Conservation (phyloP, 2,329 filamentous ascomycete species). For the Aspergillus viridinutans region DNA sequence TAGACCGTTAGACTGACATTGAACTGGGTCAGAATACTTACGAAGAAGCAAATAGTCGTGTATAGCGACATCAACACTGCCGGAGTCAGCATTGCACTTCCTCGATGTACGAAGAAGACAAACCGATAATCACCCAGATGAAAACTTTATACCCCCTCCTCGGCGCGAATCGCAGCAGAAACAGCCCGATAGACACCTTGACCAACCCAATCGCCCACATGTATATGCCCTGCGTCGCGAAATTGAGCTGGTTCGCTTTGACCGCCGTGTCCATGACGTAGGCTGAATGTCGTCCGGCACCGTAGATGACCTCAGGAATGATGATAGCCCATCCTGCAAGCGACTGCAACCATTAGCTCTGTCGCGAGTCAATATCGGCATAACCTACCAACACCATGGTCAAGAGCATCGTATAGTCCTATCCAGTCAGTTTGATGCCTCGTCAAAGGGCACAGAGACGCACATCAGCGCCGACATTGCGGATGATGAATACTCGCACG, state of each 20-base stretch:
- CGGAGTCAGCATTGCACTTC: neutral
- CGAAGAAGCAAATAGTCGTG: conserved; percentile 17
- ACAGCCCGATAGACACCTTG: conserved; percentile 43
- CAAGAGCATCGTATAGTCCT: conserved; percentile 17
- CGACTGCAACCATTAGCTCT: conserved; percentile 14
- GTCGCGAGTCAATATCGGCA: neutral
- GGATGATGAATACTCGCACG: conserved; percentile 19
- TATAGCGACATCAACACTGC: conserved; percentile 16
- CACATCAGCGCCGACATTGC: conserved; percentile 17
- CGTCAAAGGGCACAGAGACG: neutral
- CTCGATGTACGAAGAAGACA: conserved; percentile 9
- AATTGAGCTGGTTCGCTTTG: conserved; percentile 42
- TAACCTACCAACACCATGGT: conserved; percentile 13
- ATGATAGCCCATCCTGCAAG: conserved; percentile 40
- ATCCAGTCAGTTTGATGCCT: too few species aligned
- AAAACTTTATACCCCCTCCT: conserved; percentile 34
- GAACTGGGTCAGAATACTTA: conserved; percentile 8
- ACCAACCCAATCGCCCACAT: conserved; percentile 40
- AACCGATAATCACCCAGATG: conserved; percentile 36
- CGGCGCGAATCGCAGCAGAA: conserved; percentile 40
- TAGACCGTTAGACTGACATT: conserved; percentile 30
- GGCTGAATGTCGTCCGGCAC: conserved; percentile 45
- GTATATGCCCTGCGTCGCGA: conserved; percentile 20
- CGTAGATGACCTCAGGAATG: conserved; percentile 39
- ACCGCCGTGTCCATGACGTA: conserved; percentile 38